Percentiles rank a stretch among this genome's conserved stretches.
These are phyloP conservation scores for Przewalskia tangutica DNA, from an alignment of 257 asterid genomes.

Conservation along the genomic window DNA sequence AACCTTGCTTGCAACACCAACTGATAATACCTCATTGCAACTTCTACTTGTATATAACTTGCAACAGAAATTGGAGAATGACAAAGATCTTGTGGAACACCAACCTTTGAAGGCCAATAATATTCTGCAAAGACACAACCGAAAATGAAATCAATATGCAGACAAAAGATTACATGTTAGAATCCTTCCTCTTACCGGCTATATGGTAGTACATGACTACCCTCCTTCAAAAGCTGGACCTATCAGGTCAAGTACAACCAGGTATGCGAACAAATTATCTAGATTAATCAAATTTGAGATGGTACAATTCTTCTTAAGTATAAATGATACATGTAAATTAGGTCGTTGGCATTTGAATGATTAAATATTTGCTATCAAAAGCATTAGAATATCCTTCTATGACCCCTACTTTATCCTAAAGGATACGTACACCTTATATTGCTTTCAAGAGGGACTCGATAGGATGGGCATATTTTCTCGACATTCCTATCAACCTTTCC, in stretches of 20 bases:
- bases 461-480: background rate
- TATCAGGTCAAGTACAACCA: background rate
- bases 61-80: constrained; percentile 5
- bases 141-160: background rate
- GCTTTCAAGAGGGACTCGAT: background rate
- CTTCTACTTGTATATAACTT: constrained; percentile 16
- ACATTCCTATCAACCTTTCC: background rate
- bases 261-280: background rate
- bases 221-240: background rate
- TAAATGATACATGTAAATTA: background rate
- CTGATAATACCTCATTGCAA: constrained; percentile 16
- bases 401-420: background rate
- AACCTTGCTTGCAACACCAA: constrained; percentile 13
- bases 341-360: background rate
- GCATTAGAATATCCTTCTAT: background rate
- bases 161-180: background rate
- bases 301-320: background rate
- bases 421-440: background rate
- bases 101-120: constrained; percentile 30
- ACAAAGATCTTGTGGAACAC: constrained; percentile 11
- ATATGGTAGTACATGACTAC: background rate
- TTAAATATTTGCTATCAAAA: background rate
- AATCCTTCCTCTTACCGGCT: background rate
- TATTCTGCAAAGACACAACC: constrained; percentile 19
- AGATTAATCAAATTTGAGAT: background rate